Conservation (phyloP, 2,329 filamentous ascomycete species). For the Hypoxylon sp. region DNA sequence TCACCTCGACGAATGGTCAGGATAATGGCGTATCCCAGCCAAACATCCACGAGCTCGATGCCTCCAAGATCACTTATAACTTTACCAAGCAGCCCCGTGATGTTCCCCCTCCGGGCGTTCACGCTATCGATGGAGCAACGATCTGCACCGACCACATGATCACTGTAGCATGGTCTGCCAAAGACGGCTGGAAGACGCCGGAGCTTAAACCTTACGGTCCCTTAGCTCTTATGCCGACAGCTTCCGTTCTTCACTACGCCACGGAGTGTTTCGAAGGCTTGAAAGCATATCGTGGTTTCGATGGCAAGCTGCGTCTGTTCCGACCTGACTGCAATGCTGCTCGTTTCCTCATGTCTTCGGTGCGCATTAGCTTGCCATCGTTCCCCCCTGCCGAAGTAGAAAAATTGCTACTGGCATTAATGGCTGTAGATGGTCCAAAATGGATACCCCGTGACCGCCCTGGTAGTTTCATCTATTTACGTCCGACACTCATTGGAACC, state of each 20-base stretch:
- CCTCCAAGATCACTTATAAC: slow-evolving; percentile 71
- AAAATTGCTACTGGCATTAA: slow-evolving; percentile 73
- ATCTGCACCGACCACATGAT: slow-evolving; percentile 90
- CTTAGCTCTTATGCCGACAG: slow-evolving; percentile 75
- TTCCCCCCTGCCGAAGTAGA: slow-evolving; percentile 74
- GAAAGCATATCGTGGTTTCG: slow-evolving; percentile 79
- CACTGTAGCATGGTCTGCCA: slow-evolving; percentile 71
- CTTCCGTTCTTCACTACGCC: slow-evolving; percentile 79
- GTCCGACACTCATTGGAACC: slow-evolving; percentile 88
- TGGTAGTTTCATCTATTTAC: slow-evolving; percentile 84
- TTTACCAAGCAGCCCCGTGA: slow-evolving; percentile 50
- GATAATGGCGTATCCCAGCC: slow-evolving; percentile 55
- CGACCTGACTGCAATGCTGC: slow-evolving; percentile 72
- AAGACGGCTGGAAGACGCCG: slow-evolving; percentile 74
- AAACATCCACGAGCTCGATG: slow-evolving; percentile 71
- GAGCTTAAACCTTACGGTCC: slow-evolving; percentile 76
- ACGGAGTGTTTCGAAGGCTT: slow-evolving; percentile 81
- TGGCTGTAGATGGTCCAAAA: slow-evolving; percentile 78
- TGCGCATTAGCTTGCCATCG: slow-evolving; percentile 73
- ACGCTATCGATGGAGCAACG: slow-evolving; percentile 58
- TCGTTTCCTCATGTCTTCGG: slow-evolving; percentile 63
- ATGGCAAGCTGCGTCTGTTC: slow-evolving; percentile 75
- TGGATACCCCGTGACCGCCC: slow-evolving; percentile 81
- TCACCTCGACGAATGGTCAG: slow-evolving; percentile 46
- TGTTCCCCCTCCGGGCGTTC: slow-evolving; percentile 48